phyloP scores from a whole-genome alignment of 1,284 basidiomycete species.

The Malassezia psittaci region DNA sequence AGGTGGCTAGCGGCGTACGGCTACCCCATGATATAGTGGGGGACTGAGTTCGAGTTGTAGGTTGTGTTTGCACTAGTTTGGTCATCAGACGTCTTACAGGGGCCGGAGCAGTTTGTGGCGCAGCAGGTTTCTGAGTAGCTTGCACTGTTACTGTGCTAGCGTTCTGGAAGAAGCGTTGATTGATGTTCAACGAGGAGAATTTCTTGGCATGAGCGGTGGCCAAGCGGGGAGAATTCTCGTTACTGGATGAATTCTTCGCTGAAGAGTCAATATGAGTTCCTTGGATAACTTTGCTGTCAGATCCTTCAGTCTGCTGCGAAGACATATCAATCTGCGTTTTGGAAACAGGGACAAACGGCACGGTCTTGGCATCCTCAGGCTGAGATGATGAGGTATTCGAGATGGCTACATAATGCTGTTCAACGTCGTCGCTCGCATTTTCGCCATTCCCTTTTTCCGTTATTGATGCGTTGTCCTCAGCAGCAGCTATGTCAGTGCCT shows the following conservation, averaged over 20 bases:
- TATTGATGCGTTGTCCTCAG: no score
- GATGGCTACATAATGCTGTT: no score
- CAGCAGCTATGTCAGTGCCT: no score
- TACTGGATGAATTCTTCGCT: background rate
- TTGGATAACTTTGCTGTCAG: no score
- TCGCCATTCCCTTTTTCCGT: no score
- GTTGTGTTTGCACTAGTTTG: background rate
- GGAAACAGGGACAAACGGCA: no score
- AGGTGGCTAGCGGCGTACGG: background rate
- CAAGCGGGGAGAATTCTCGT: background rate
- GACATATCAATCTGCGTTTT: no score
- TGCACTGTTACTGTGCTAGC: conserved; percentile 22
- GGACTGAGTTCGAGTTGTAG: conserved; percentile 16
- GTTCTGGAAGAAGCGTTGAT: conserved; percentile 43
- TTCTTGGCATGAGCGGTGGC: conserved; percentile 24
- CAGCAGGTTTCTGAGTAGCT: conserved; percentile 1
- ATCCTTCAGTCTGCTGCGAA: no score
- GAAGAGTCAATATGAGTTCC: no score
- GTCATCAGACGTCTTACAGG: conserved; percentile 12
- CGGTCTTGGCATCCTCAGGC: no score
- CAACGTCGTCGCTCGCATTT: no score
- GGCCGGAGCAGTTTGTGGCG: background rate
- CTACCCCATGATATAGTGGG: conserved; percentile 4
- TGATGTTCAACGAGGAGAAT: conserved; percentile 42
- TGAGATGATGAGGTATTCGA: no score